phyloP scores from a whole-genome alignment of 2,329 filamentous ascomycete genomes.

The Exophiala sp. region DNA sequence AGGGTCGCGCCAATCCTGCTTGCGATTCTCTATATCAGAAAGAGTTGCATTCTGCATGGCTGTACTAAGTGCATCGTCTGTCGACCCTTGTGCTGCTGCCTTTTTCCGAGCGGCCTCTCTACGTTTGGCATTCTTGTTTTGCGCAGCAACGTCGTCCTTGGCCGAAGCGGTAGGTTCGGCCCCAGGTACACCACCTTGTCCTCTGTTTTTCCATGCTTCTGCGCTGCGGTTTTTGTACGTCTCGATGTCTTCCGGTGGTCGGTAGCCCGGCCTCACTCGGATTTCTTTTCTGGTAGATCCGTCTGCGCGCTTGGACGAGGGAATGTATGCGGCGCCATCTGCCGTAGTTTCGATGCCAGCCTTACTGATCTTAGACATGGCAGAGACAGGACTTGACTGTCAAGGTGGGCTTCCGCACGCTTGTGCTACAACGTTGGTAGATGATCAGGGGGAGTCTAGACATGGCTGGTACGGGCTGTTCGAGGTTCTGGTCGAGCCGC shows the following conservation, averaged over 20 bases:
- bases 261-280: conserved; percentile 86
- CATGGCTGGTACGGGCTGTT: background rate
- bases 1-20: conserved; percentile 29
- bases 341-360: conserved; percentile 74
- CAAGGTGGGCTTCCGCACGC: background rate
- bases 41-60: conserved; percentile 23
- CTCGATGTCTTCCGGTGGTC: conserved; percentile 90
- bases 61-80: conserved; percentile 34
- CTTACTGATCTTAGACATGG: conserved; percentile 21
- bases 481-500: background rate
- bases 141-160: conserved; percentile 48
- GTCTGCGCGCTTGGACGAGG: conserved; percentile 77
- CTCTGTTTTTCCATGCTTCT: conserved; percentile 73
- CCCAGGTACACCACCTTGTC: conserved; percentile 66
- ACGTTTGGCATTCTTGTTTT: conserved; percentile 82
- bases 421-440: background rate
- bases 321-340: conserved; percentile 81
- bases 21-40: conserved; percentile 26
- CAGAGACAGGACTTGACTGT: background rate
- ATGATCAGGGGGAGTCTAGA: background rate
- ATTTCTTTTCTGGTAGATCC: conserved; percentile 92
- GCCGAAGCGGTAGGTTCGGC: conserved; percentile 53
- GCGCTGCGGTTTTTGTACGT: conserved; percentile 91
- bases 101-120: conserved; percentile 55
- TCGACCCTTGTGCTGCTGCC: conserved; percentile 46